Conservation (phyloP, 345 rosid genomes). For the Aethionema arabicum region DNA sequence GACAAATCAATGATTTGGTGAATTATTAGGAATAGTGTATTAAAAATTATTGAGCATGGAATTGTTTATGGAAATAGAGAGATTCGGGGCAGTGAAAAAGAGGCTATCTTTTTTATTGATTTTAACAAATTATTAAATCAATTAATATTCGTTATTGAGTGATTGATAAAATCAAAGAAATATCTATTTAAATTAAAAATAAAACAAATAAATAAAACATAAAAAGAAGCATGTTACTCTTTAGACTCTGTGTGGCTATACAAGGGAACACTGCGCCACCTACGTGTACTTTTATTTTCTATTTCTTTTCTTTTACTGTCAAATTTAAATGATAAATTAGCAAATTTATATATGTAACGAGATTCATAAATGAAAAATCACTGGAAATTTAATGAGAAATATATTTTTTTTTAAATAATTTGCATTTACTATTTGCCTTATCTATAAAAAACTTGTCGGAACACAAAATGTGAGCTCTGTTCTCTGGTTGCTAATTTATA, state of each 20-base stretch:
- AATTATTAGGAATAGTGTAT: conserved; percentile 22
- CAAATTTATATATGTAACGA: no score
- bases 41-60: conserved; percentile 7
- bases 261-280: conserved; percentile 71
- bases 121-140: conserved; percentile 27
- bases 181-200: background rate
- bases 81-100: conserved; percentile 61
- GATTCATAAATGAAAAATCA: no score
- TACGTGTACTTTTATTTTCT: conserved; percentile 35
- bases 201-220: conserved; percentile 8
- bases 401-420: no score
- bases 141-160: conserved; percentile 23
- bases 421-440: no score
- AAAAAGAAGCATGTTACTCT: conserved; percentile 38
- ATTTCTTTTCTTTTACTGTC: conserved; percentile 23
- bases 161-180: conserved; percentile 3
- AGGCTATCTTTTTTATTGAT: conserved; percentile 44
- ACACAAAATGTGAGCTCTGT: no score
- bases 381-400: no score
- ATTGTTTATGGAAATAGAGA: conserved; percentile 37
- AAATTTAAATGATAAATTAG: background rate
- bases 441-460: no score
- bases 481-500: no score
- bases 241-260: conserved; percentile 38
- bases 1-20: conserved; percentile 18